Evolutionary conservation across 1,284 basidiomycete genomes (phyloP).

Genomic region (Macrocybe sp.): DNA sequence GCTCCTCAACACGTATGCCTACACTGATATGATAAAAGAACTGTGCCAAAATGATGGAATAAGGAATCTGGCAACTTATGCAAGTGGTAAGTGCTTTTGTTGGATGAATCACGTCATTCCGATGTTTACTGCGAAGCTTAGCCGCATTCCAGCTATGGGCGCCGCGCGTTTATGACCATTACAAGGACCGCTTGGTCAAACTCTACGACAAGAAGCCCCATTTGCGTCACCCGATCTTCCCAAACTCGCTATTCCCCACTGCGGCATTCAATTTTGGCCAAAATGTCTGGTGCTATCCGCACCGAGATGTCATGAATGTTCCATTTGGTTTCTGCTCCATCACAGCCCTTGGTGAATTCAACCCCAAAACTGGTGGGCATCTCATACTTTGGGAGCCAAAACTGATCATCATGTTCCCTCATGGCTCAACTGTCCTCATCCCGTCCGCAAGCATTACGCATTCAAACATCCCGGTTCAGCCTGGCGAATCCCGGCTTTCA

Average conservation of each 20-base stretch:
- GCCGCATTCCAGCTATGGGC: constrained; percentile 5
- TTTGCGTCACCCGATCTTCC: constrained; percentile 10
- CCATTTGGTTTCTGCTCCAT: constrained; percentile 9
- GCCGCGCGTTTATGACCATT: constrained; percentile 7
- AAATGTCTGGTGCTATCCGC: background rate
- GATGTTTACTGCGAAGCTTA: background rate
- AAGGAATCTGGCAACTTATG: background rate
- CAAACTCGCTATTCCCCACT: constrained; percentile 4
- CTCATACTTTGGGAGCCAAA: constrained; percentile 11
- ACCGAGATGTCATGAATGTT: constrained; percentile 7
- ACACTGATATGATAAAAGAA: background rate
- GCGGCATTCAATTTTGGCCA: constrained; percentile 12
- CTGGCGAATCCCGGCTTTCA: constrained; percentile 4
- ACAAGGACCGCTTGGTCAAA: background rate
- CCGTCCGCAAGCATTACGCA: constrained; percentile 13
- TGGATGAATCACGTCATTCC: background rate
- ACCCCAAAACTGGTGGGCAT: constrained; percentile 10
- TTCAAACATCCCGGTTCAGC: constrained; percentile 11
- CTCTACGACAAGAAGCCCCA: constrained; percentile 4
- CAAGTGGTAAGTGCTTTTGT: background rate
- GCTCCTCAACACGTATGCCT: background rate
- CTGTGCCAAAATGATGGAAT: background rate
- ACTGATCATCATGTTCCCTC: constrained; percentile 12
- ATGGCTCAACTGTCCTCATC: constrained; percentile 10
- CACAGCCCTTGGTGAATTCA: constrained; percentile 6